phyloP scores from a whole-genome alignment of 2,329 filamentous ascomycete species.

The Helicocarpus griseus region DNA sequence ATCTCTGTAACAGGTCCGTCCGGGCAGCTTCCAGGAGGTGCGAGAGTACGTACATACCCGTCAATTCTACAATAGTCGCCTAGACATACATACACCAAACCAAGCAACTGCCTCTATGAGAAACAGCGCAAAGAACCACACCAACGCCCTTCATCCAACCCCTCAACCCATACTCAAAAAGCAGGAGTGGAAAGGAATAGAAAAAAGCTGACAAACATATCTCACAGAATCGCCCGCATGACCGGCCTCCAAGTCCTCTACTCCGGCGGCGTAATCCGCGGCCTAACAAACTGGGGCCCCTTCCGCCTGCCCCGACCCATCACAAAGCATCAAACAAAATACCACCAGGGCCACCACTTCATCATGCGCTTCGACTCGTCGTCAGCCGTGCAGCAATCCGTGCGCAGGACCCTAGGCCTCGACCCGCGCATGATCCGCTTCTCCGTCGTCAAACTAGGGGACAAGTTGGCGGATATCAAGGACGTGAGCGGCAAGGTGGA shows the following conservation, averaged over 20 bases:
- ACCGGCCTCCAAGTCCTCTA: conserved; percentile 74
- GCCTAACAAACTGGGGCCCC: conserved; percentile 89
- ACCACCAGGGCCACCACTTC: conserved; percentile 89
- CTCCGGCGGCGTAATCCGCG: conserved; percentile 80
- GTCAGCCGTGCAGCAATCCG: conserved; percentile 60
- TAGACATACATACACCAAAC: no score
- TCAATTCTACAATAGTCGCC: background rate
- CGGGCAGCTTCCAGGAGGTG: conserved; percentile 79
- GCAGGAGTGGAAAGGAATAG: no score
- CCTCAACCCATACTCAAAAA: no score
- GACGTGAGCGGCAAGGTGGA: conserved; percentile 46
- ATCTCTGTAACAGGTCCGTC: conserved; percentile 60
- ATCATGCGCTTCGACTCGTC: conserved; percentile 91
- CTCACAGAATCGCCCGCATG: conserved; percentile 69
- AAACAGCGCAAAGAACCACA: background rate
- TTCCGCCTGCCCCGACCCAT: conserved; percentile 75
- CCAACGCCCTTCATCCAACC: conserved; percentile 6
- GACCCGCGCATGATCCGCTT: conserved; percentile 88
- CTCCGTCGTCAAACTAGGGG: conserved; percentile 75
- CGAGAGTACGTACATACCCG: conserved; percentile 62
- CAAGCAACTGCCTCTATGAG: background rate
- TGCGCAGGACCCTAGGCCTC: conserved; percentile 65
- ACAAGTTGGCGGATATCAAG: conserved; percentile 52
- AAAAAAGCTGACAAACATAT: no score
- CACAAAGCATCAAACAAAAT: conserved; percentile 69